Evolutionary conservation across 2,329 filamentous ascomycete genomes (phyloP), one percentile per base, ranked within the genome.

Genomic region (Trichoderma sp.): DNA sequence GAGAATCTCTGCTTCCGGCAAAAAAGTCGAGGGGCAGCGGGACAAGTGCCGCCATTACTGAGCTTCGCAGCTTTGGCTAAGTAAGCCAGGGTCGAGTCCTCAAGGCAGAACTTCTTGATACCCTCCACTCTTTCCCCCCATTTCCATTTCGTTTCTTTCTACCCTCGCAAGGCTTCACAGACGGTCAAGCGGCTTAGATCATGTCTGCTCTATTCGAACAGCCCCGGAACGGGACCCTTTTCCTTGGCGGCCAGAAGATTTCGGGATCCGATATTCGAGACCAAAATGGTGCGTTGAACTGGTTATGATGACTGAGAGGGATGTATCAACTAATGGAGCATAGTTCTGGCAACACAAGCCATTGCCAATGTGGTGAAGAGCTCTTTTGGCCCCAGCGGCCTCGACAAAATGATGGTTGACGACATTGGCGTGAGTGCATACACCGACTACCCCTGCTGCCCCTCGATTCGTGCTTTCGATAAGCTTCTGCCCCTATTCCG

Each of bases 321-420:
- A 55, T 21, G 35, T 70, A 47, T 74, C 77, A 70, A 74, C 65
- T 43, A 43, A 59, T 58, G 33, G 33, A 24, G 40, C 24, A 19
- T 77, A 94, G 96, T 98, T 60, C 89, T 94, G 75, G 96, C 96
- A 74, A 98, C 96, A 57, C 94, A 97, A 81, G 94, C 95, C 70
- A 98, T 99, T 78, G 92, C 96, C 77, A 99, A 98, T 89, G 94
- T 99, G 70, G 94, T 99, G 81, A 98, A 97, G 86, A 97, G 93
- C 82, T 99, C 96, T 19, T 99, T 99, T 79, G 96, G 96, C 68
- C 96, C 96, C 63, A 97, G 93, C 72, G 96, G 96, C 60, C 88
- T 99, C 74, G 96, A 99, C 81, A 99, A 99, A 88, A 99, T 99
- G 96, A 98, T 99, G 96, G 96, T 99, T 76, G 96, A 99, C 83